phyloP scores from a whole-genome alignment of 257 asterid species.

The Nicotiana tabacum region DNA sequence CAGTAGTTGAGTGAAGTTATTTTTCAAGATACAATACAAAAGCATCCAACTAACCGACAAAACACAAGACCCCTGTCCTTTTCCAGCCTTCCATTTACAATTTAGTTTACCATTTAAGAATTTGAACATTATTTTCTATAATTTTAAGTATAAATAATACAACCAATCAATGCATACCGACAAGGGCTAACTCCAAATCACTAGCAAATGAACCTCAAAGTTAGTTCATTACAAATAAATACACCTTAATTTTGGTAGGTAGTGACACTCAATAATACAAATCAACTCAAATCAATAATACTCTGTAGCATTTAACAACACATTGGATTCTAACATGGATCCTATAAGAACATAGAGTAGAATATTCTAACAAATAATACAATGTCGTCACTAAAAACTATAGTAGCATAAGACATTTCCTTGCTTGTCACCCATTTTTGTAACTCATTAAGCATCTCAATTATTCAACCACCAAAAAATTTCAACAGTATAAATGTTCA shows the following conservation, averaged over 20 bases:
- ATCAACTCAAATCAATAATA: neutral
- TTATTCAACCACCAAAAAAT: neutral
- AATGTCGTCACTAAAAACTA: neutral
- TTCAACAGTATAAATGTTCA: neutral
- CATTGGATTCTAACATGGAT: conserved; percentile 12
- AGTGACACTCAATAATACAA: neutral
- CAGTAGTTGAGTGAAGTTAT: neutral
- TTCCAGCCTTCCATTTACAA: neutral
- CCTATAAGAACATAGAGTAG: neutral
- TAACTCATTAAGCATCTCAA: conserved; percentile 1
- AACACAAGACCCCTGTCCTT: neutral
- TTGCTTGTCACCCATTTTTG: neutral
- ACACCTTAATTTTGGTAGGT: neutral
- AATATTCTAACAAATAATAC: neutral
- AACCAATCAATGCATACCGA: neutral
- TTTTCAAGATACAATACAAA: neutral
- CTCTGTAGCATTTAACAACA: neutral
- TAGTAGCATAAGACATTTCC: neutral
- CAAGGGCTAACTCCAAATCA: neutral
- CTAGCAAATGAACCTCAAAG: neutral
- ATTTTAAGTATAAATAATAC: neutral
- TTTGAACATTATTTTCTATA: neutral
- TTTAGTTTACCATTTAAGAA: neutral
- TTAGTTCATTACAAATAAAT: neutral
- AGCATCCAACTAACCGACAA: neutral